These are phyloP conservation scores for Hygrocybe punicea DNA, from an alignment of 768 basidiomycete species.

Conservation along the genomic window DNA sequence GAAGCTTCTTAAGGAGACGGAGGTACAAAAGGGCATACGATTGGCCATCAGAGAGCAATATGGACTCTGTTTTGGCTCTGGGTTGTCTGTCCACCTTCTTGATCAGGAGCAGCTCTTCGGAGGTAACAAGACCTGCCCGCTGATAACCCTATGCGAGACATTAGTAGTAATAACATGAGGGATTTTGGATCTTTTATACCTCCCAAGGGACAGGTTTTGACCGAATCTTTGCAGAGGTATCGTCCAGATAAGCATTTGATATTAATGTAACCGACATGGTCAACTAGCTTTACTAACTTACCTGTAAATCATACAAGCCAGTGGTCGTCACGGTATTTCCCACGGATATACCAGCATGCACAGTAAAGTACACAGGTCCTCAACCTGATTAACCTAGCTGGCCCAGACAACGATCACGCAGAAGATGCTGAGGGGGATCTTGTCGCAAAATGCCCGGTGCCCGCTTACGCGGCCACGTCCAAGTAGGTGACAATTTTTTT, in stretches of 20 bases:
- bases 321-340: too few species aligned
- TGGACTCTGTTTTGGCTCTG: conserved; percentile 65
- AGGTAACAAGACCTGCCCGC: conserved; percentile 84
- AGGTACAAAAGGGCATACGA: conserved; percentile 88
- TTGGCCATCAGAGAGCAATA: conserved; percentile 77
- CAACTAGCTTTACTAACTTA: too few species aligned
- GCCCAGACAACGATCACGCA: too few species aligned
- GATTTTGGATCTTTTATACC: conserved; percentile 43
- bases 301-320: too few species aligned
- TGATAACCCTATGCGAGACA: conserved; percentile 73
- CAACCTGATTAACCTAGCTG: too few species aligned
- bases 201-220: conserved; percentile 96
- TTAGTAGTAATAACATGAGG: conserved; percentile 14
- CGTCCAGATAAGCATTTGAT: conserved; percentile 81
- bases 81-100: conserved; percentile 88
- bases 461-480: too few species aligned
- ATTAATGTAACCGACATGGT: conserved; percentile 73
- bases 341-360: too few species aligned
- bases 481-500: conserved; percentile 1
- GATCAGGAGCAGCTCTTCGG: conserved; percentile 81
- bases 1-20: conserved; percentile 78
- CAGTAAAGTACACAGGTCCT: too few species aligned
- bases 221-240: conserved; percentile 81
- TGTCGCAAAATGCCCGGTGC: conserved; percentile 1
- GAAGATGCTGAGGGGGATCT: conserved; percentile 9